These are phyloP conservation scores for Neohortaea acidophila DNA, from an alignment of 495 filamentous ascomycete species.

Conservation along the genomic window DNA sequence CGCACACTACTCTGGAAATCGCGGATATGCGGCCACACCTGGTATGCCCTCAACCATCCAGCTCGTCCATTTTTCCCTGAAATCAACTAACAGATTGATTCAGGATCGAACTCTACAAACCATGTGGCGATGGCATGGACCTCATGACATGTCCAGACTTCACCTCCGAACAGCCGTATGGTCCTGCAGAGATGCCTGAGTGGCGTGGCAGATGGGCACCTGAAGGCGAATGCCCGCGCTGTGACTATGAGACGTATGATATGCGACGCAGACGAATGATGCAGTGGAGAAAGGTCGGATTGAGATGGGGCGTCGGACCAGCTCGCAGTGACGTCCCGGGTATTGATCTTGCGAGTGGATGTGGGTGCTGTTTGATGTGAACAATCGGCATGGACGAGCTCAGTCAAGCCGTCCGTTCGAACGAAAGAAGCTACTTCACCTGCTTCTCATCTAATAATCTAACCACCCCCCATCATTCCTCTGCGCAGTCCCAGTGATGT, in stretches of 20 bases:
- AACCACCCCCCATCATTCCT: no score
- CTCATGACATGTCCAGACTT: slow-evolving; percentile 30
- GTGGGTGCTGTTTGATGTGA: no score
- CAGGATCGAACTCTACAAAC: slow-evolving; percentile 17
- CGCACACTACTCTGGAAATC: slow-evolving; percentile 24
- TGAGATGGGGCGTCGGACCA: no score
- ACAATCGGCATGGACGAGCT: no score
- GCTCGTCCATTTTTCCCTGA: no score
- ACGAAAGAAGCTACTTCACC: no score
- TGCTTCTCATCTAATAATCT: no score
- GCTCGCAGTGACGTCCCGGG: no score
- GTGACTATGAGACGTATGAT: slow-evolving; percentile 22
- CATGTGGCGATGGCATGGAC: slow-evolving; percentile 26
- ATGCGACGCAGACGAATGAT: slow-evolving; percentile 17
- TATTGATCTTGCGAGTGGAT: no score
- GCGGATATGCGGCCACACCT: slow-evolving; percentile 26
- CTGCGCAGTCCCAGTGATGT: not conserved
- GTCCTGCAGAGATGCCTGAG: slow-evolving; percentile 3
- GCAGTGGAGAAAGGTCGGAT: no score
- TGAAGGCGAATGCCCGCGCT: slow-evolving; percentile 20
- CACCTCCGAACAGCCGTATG: slow-evolving; percentile 4
- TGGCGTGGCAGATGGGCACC: slow-evolving; percentile 7
- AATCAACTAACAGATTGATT: not conserved
- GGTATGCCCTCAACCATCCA: slow-evolving; percentile 18
- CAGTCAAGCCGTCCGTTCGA: no score